A percentile compares a stretch with the other conserved stretches of the same genome.
Evolutionary conservation across 768 basidiomycete genomes (phyloP).

Genomic region (Termitomyces sp.): DNA sequence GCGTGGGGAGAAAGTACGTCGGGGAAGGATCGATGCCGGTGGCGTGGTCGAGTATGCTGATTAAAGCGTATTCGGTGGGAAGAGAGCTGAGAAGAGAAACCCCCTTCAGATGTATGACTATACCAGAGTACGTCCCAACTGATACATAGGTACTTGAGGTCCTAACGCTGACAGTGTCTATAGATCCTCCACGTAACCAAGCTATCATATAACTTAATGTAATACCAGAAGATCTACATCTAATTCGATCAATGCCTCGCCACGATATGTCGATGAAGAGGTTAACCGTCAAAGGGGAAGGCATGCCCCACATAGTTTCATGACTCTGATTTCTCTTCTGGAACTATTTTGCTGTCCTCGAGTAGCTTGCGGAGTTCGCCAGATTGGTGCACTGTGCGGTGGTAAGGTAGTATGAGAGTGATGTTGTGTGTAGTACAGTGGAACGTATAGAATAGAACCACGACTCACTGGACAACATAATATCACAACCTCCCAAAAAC

Average conservation of each 20-base stretch:
- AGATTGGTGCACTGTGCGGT: slow-evolving; percentile 81
- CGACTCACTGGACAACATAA: slow-evolving; percentile 47
- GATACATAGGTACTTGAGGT: slow-evolving; percentile 1
- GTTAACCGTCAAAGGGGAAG: background rate
- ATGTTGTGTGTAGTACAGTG: background rate
- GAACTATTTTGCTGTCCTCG: slow-evolving; percentile 64
- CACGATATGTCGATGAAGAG: background rate
- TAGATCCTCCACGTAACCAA: background rate
- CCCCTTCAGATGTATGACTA: background rate
- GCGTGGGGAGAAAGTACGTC: slow-evolving; percentile 71
- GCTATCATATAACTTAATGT: background rate
- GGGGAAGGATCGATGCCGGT: slow-evolving; percentile 40
- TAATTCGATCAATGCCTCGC: background rate
- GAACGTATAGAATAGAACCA: slow-evolving; percentile 8
- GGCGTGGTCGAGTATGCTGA: slow-evolving; percentile 53
- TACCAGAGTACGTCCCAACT: slow-evolving; percentile 5
- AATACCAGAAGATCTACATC: background rate
- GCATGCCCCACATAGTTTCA: background rate
- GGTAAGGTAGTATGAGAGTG: background rate
- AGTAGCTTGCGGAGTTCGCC: slow-evolving; percentile 88
- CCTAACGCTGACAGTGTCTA: slow-evolving; percentile 2
- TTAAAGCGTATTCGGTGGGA: background rate
- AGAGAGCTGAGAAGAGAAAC: background rate
- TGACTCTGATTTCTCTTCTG: slow-evolving; percentile 29
- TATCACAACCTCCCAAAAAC: slow-evolving; percentile 97